A percentile compares a stretch with the other conserved stretches of the same genome.
Evolutionary conservation across 192 early-diverging fungal species (phyloP).

Genomic region (Coemansia sp.): DNA sequence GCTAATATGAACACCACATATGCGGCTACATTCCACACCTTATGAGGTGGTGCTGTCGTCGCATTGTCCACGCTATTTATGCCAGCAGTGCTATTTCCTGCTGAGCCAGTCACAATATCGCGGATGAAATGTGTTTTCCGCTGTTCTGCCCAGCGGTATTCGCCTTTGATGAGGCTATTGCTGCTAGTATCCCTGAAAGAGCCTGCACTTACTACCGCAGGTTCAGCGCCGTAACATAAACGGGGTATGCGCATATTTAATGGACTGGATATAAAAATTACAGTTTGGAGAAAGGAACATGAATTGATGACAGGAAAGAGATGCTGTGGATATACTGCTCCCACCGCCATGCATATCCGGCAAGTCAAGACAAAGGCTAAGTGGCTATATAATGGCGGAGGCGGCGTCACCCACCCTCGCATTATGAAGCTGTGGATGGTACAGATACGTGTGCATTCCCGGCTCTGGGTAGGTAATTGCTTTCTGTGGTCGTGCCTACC

Average conservation of each 20-base stretch:
- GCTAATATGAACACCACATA: constrained; percentile 1
- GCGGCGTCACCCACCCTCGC: background rate
- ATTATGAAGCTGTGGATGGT: constrained; percentile 3
- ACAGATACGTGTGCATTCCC: background rate
- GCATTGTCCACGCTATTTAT: background rate
- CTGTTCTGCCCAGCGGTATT: too few species aligned
- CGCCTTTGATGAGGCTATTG: background rate
- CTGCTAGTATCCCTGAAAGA: background rate
- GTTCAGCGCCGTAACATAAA: too few species aligned
- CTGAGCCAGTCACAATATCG: background rate
- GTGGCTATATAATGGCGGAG: background rate
- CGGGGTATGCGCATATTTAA: background rate
- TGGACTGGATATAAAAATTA: background rate
- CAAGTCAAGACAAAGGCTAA: background rate
- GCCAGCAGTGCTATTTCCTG: background rate
- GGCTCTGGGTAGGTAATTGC: background rate
- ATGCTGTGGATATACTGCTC: background rate
- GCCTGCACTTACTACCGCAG: background rate
- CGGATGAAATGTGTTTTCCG: background rate
- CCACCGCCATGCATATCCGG: background rate
- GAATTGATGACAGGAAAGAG: background rate
- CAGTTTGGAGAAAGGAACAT: background rate
- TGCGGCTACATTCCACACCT: constrained; percentile 7
- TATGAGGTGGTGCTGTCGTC: background rate
- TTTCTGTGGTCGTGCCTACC: background rate